Conservation (phyloP, 2,329 filamentous ascomycete species). For the Hypoxylon sp. region DNA sequence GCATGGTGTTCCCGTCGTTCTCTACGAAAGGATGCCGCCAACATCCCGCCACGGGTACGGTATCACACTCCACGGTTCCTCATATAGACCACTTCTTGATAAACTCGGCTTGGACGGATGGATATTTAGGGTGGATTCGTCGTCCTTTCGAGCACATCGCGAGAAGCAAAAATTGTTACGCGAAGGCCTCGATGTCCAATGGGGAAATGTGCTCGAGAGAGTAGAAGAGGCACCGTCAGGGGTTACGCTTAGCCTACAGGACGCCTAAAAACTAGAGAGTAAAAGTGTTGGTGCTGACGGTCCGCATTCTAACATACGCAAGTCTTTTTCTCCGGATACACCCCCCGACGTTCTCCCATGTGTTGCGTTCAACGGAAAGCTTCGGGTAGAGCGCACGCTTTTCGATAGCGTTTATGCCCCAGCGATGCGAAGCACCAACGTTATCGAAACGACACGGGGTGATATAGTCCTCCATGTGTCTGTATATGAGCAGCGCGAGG, state of each 20-base stretch:
- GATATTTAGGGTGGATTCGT: background rate
- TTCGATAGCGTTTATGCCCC: conserved; percentile 1
- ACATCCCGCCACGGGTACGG: background rate
- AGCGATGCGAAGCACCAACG: background rate
- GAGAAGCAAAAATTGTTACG: background rate
- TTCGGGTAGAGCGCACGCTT: background rate
- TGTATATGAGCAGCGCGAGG: background rate
- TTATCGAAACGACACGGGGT: conserved; percentile 1
- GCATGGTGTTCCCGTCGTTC: background rate
- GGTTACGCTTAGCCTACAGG: background rate
- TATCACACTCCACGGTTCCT: conserved; percentile 3
- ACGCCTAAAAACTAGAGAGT: background rate
- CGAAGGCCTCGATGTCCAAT: conserved; percentile 5
- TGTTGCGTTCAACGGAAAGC: conserved; percentile 11
- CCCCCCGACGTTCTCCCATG: conserved; percentile 4
- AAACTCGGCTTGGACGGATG: conserved; percentile 2
- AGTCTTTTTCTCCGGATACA: background rate
- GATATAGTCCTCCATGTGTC: conserved; percentile 5
- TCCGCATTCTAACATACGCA: conserved; percentile 4
- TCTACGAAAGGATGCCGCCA: background rate
- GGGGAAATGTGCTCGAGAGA: background rate
- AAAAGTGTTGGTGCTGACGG: conserved; percentile 6
- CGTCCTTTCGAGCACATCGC: conserved; percentile 3
- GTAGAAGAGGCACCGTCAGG: conserved; percentile 1
- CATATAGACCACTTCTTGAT: conserved; percentile 2